These are phyloP conservation scores for Lunasporangiospora selenospora DNA, from an alignment of 192 early-diverging fungal genomes.

Conservation along the genomic window DNA sequence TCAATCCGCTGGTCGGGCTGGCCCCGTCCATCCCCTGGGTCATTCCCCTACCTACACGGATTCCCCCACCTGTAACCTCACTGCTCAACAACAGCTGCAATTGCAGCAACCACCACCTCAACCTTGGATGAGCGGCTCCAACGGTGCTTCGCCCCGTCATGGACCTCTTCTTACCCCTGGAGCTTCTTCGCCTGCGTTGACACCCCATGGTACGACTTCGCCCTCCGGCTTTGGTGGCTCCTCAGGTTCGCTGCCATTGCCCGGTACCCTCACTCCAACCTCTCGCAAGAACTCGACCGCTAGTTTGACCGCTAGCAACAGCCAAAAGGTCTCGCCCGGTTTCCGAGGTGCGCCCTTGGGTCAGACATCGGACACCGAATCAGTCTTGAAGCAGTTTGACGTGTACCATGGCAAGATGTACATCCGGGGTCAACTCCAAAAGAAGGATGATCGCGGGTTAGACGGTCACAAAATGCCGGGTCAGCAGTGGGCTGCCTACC, in stretches of 20 bases:
- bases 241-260: conserved; percentile 23
- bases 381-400: conserved; percentile 66
- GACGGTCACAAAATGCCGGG: conserved; percentile 68
- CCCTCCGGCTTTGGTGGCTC: conserved; percentile 9
- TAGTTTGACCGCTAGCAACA: conserved; percentile 9
- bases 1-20: not conserved
- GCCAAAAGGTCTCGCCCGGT: conserved; percentile 24
- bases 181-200: conserved; percentile 14
- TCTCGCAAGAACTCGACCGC: conserved; percentile 39
- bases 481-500: conserved; percentile 75
- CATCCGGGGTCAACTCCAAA: conserved; percentile 73
- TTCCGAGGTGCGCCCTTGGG: conserved; percentile 46
- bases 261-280: conserved; percentile 14
- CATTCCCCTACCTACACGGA: not conserved
- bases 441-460: conserved; percentile 66
- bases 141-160: conserved; percentile 16
- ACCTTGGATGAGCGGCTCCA: conserved; percentile 15
- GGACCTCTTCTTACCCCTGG: conserved; percentile 34
- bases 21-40: not conserved
- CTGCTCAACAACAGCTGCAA: not conserved
- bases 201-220: conserved; percentile 13
- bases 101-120: not conserved
- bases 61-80: not conserved
- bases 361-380: conserved; percentile 51
- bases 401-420: conserved; percentile 74